Evolutionary conservation across 23 red algal genomes (phyloP).

Genomic region (Gracilaria gracilis): DNA sequence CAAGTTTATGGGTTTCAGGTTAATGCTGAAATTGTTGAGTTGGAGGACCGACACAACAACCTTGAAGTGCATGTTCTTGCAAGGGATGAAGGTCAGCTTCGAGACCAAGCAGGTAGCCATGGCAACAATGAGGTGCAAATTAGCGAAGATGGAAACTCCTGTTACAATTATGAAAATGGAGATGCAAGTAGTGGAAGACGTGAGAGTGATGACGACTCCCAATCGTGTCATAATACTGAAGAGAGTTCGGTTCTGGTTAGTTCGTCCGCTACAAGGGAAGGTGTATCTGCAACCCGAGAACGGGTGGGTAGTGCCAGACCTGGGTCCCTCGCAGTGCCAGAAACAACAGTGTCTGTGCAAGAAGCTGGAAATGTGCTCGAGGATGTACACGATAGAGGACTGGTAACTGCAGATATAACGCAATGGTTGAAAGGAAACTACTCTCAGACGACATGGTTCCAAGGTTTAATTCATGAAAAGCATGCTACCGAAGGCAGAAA

Average conservation of each 20-base stretch:
- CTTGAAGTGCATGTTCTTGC: background rate
- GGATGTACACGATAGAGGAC: constrained; percentile 40
- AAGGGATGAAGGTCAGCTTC: background rate
- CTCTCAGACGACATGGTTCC: constrained; percentile 47
- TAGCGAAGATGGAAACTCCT: background rate
- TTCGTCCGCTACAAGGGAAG: background rate
- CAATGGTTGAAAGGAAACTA: constrained; percentile 54
- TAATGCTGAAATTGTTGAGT: background rate
- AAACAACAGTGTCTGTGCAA: background rate
- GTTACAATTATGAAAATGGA: background rate
- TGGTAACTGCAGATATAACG: constrained; percentile 39
- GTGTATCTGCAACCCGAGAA: background rate
- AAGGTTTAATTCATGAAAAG: constrained; percentile 7
- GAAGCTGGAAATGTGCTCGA: constrained; percentile 7
- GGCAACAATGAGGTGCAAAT: background rate
- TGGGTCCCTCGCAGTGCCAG: background rate
- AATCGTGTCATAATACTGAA: background rate
- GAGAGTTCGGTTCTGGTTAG: background rate
- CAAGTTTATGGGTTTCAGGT: background rate
- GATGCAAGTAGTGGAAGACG: background rate
- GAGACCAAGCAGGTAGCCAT: background rate
- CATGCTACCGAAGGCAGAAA: background rate
- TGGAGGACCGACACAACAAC: background rate
- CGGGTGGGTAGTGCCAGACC: background rate
- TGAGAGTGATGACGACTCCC: background rate